These are phyloP conservation scores for Neofusicoccum laricinum DNA, from an alignment of 2,329 filamentous ascomycete genomes.

Conservation along the genomic window DNA sequence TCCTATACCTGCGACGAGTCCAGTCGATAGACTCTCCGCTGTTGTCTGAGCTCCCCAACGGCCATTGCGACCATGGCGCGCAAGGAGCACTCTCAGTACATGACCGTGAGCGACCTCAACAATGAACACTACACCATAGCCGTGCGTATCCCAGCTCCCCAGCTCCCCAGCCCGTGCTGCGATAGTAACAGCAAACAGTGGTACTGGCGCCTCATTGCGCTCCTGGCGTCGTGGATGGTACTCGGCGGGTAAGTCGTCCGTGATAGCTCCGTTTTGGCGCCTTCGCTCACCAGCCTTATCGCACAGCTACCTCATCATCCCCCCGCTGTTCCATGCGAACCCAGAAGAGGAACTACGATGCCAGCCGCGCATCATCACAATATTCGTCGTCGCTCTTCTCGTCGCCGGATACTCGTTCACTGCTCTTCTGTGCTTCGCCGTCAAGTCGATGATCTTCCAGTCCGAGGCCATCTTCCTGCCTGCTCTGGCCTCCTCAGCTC, in stretches of 20 bases:
- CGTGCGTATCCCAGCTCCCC: neutral
- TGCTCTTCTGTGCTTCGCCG: conserved; percentile 46
- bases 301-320: conserved; percentile 47
- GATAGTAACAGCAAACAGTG: conserved; percentile 29
- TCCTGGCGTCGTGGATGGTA: conserved; percentile 46
- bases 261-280: neutral
- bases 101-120: conserved; percentile 16
- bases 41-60: neutral
- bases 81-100: conserved; percentile 12
- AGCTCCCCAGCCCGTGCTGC: neutral
- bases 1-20: conserved; percentile 4
- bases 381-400: conserved; percentile 47
- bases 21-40: neutral
- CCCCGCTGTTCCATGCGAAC: conserved; percentile 44
- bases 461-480: conserved; percentile 48
- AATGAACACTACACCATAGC: conserved; percentile 15
- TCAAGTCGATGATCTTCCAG: conserved; percentile 46
- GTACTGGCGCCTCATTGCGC: conserved; percentile 48
- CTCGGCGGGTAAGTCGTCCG: conserved; percentile 43
- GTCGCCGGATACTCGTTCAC: conserved; percentile 49
- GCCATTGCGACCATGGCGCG: neutral
- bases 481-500: conserved; percentile 41
- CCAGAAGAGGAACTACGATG: conserved; percentile 34
- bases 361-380: conserved; percentile 38
- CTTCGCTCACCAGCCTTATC: conserved; percentile 19